Base-by-base conservation (phyloP, 768 basidiomycete genomes). In the Pisolithus albus region DNA sequence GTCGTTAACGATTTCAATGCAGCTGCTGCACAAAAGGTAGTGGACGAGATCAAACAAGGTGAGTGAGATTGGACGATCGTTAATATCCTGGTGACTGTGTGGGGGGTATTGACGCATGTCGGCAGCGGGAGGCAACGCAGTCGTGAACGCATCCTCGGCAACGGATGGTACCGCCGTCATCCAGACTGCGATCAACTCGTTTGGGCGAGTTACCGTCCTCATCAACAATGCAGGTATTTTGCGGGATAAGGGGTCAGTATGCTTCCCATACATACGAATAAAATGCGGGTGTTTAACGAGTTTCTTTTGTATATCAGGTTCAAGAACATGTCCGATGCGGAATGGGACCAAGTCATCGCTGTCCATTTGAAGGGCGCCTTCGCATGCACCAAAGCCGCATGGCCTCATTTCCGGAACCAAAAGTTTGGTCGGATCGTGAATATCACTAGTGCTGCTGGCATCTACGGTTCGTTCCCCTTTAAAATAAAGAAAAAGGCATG, bases 191-290 rank as follows among this genome's bases (percentile, higher is more conserved):
- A 67, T 96, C 19, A 83, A 93, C 55, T 77, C 82, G 16, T 97
- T 92, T 68, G 95, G 95, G 0, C 72, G 72, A 4, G 75, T 94
- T 40, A 84, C 86, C n/a, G 84, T 90, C 59, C 80, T 98, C 43
- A 86, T 98, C 60, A 98, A 98, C 73, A 98, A 97, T 73, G 93
- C 94, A 47, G 94, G 94, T 32, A 91, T 96, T 52, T 69, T 92
- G 50, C 76, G 89, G 46, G 88, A 87, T 64, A 88, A 81, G 64
- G 85, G 83, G 87, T 88, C 46, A 38, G 75, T 63, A 40, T 26
- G 26, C 26, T 26, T 26, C 7, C 26, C 26, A 23, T 23, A 23
- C 21, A 23, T 23, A 23, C 21, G 21, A 23, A 4, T 23, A 23
- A 23, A 26, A 26, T 26, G 4, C 26, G 26, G 26, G 7, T 34